phyloP scores from a whole-genome alignment of 768 basidiomycete species.

The Favolaschia claudopus region DNA sequence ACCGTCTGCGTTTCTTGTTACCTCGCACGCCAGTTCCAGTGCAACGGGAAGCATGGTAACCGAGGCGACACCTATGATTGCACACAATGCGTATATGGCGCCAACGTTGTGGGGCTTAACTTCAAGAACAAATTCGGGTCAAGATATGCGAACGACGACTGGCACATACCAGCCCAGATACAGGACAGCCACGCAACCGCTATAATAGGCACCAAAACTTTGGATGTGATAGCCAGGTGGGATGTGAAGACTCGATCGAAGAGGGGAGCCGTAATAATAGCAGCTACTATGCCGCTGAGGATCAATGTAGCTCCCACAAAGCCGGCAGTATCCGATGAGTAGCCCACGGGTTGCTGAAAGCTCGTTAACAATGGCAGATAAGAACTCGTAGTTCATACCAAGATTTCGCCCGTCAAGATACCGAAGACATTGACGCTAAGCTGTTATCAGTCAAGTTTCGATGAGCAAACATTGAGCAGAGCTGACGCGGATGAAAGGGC shows the following conservation, averaged over 20 bases:
- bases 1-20: conserved; percentile 81
- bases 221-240: conserved; percentile 66
- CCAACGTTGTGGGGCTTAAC: conserved; percentile 68
- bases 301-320: conserved; percentile 74
- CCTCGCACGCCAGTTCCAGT: conserved; percentile 80
- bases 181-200: conserved; percentile 73
- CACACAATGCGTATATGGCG: conserved; percentile 71
- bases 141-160: background rate
- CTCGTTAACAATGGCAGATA: background rate
- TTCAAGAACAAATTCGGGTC: conserved; percentile 34
- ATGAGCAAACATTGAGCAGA: background rate
- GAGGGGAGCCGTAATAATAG: conserved; percentile 73
- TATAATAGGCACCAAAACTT: conserved; percentile 67
- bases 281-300: conserved; percentile 73
- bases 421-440: conserved; percentile 68
- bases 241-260: conserved; percentile 87
- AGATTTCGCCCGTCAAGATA: conserved; percentile 70
- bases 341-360: conserved; percentile 73
- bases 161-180: conserved; percentile 77
- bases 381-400: conserved; percentile 53
- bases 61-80: conserved; percentile 69
- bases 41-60: conserved; percentile 78
- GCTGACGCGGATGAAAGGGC: conserved; percentile 69
- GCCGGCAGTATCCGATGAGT: conserved; percentile 70
- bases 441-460: background rate